Evolutionary conservation across 352 stramenopile genomes (phyloP), one percentile per base, ranked within the genome.

Genomic region (Globisporangium mamillatum): DNA sequence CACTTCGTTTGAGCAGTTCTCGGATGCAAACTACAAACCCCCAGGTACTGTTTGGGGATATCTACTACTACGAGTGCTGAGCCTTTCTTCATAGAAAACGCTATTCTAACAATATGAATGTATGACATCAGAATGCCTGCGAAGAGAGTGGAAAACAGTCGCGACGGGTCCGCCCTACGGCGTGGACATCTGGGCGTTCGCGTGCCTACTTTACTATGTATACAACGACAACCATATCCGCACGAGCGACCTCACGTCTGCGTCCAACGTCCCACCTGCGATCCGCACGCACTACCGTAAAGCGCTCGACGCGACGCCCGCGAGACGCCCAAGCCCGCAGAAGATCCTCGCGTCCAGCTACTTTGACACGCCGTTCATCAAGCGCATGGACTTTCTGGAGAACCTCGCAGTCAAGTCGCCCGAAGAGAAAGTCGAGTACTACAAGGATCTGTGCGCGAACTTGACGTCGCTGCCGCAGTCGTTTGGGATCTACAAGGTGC

Each of bases 361-460:
- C 29, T 98, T 98, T 75, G 87, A 97, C 64, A 97, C 93, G 62
- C 78, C 91, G 16, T 98, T 98, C 68, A 93, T 98, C 70, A 94
- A 93, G 66, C 82, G 93, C n/a, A 94, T 98, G 84, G 78, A 91
- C 57, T 97, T 98, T 74, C 67, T 99, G 24, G 91, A 98, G 71
- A 96, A 98, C 74, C 79, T 98, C 32, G 80, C 89, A 6, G 80
- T 98, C 46, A 98, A 98, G 76, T 94, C 91, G 0, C 82, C 93
- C 0, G 93, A 98, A 58, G 91, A 98, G 70, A 98, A 98, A 67
- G 90, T 97, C 44, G 81, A 83, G 36, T 98, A 98, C 70, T 97
- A 98, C 81, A 97, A 98, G 79, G 94, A 96, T 57, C 78, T 99
- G 22, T 77, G 82, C 36, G 77, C 82, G n/a, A 83, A 91, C 54